phyloP scores from a whole-genome alignment of 208 protist species.

The Tetramitus jugosus region DNA sequence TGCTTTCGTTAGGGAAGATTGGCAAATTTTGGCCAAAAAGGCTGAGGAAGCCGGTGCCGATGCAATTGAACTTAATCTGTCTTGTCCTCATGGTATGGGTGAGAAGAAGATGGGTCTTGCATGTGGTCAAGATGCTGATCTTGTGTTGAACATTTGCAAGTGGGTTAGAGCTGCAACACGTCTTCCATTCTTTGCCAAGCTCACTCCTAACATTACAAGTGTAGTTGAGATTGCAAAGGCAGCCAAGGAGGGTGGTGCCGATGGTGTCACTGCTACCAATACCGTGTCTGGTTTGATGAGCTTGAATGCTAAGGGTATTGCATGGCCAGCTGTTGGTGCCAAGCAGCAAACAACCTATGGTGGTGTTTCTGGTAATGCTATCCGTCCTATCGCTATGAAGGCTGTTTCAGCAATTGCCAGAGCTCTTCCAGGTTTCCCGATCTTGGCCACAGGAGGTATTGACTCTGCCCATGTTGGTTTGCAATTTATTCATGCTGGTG shows the following conservation, averaged over 20 bases:
- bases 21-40: slow-evolving; percentile 54
- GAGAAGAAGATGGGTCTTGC: slow-evolving; percentile 70
- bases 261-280: slow-evolving; percentile 75
- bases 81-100: slow-evolving; percentile 77
- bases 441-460: slow-evolving; percentile 60
- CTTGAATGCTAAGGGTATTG: slow-evolving; percentile 42
- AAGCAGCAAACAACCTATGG: slow-evolving; percentile 66
- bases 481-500: slow-evolving; percentile 68
- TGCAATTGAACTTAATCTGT: slow-evolving; percentile 75
- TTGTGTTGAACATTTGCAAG: slow-evolving; percentile 61
- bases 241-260: slow-evolving; percentile 64
- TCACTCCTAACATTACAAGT: slow-evolving; percentile 74
- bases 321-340: slow-evolving; percentile 63
- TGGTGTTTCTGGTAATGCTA: slow-evolving; percentile 68
- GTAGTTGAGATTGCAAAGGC: slow-evolving; percentile 59
- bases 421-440: slow-evolving; percentile 52
- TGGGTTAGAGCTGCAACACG: slow-evolving; percentile 56
- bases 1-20: slow-evolving; percentile 58
- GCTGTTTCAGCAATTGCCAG: slow-evolving; percentile 49
- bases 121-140: slow-evolving; percentile 55
- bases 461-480: slow-evolving; percentile 51
- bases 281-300: slow-evolving; percentile 66
- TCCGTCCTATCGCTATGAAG: slow-evolving; percentile 60
- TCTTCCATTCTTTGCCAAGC: slow-evolving; percentile 77
- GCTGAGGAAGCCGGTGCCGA: slow-evolving; percentile 55